Percentiles rank a stretch among this genome's conserved stretches.
These are phyloP conservation scores for Saccharomycopsis guyanensis DNA, from an alignment of 805 yeast species.

Conservation along the genomic window DNA sequence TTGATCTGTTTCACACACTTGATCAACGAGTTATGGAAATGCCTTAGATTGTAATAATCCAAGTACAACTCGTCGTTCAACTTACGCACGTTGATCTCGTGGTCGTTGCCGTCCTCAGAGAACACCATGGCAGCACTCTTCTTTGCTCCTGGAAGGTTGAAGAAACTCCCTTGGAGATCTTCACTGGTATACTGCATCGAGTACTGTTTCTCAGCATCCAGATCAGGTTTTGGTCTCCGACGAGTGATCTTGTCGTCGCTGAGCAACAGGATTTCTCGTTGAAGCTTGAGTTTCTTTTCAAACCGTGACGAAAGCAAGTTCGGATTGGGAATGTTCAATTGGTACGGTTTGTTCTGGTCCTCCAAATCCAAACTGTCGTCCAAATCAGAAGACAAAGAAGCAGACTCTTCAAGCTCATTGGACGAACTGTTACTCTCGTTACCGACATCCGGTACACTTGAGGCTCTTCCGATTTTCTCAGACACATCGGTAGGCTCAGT, in stretches of 20 bases:
- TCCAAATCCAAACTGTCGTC: neutral
- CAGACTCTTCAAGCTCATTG: neutral
- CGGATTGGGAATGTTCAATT: conserved; percentile 10
- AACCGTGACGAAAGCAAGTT: conserved; percentile 8
- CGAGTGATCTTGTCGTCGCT: neutral
- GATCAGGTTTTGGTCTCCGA: neutral
- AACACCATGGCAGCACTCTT: neutral
- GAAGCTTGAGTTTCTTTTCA: conserved; percentile 14
- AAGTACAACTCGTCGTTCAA: conserved; percentile 19
- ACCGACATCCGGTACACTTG: neutral
- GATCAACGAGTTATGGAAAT: conserved; percentile 17
- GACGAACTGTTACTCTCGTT: neutral
- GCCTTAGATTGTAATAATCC: conserved; percentile 16
- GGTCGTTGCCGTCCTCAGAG: neutral
- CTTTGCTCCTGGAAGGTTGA: neutral
- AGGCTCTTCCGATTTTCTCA: neutral
- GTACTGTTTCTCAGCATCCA: neutral
- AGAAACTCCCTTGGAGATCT: neutral
- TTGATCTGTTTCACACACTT: conserved; percentile 12
- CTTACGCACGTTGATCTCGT: conserved; percentile 13
- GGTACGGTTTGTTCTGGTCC: neutral
- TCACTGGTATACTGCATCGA: neutral
- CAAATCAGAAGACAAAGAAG: neutral
- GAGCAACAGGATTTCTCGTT: conserved; percentile 6
- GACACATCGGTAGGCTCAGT: neutral